Evolutionary conservation across 805 yeast genomes (phyloP), one percentile per base, ranked within the genome.

Genomic region (Candida bentonensis): DNA sequence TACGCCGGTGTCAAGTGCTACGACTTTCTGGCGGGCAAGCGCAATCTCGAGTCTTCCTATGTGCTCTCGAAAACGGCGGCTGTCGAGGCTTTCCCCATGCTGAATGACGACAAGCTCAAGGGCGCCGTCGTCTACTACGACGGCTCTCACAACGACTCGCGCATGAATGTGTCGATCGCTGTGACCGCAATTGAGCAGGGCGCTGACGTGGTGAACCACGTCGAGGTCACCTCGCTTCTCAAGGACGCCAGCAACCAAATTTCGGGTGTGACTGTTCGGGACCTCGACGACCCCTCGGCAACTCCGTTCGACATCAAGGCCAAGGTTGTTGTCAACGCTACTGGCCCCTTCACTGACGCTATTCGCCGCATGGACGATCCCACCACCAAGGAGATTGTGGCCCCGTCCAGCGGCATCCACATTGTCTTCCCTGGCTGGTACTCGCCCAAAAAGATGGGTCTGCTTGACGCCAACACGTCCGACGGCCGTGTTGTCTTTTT

Each of bases 401-500:
- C 87, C 46, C 96, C 96, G 39, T 81, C 95, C 15, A 78, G 89
- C 30, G 97, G 97, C 65, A 95, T 86, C 42, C 97, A 88, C 64
- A 73, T 88, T 56, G 79, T 88, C 42, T 73, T 88, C 51, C 97
- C 97, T 21, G 94, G 88, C 52, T 88, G 74, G 70, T 88, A 85
- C 66, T 82, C 94, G 63, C 94, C 96, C 44, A 73, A 74, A 59
- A 78, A 78, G 51, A 74, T 85, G 73, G 97, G 97, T 50, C 70
- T 88, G 50, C 71, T 88, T 47, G 96, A 88, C 64, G 95, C 96
- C 41, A 74, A 84, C 40, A 88, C 97, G 41, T 70, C 89, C 26
- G 97, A 88, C 61, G 96, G 96, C 46, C 78, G 97, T 65, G 96
- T 88, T 44, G 83, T 89, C 82, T 88, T 88, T 67, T 88, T 89